Evolutionary conservation across 2,329 filamentous ascomycete genomes (phyloP).

Genomic region (Mycosphaerella sp.): DNA sequence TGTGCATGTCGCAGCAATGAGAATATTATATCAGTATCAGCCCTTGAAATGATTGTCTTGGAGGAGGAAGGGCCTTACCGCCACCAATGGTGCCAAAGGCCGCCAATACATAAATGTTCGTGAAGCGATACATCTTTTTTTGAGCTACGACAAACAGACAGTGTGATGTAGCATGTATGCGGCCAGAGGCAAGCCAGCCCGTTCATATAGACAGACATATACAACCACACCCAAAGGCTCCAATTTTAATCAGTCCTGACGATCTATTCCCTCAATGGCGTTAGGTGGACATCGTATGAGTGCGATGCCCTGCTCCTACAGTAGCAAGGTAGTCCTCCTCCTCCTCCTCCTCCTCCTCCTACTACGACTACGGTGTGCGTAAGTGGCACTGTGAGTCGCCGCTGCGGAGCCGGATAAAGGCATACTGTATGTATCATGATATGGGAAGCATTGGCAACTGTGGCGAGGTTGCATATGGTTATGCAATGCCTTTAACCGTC

Average conservation of each 20-base stretch:
- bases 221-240: no score
- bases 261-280: background rate
- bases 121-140: slow-evolving; percentile 25
- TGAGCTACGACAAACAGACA: background rate
- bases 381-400: background rate
- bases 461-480: no score
- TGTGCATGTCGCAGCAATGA: no score
- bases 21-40: no score
- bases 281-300: background rate
- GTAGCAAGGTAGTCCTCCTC: no score
- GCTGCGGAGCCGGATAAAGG: background rate
- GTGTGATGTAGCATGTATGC: no score
- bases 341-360: no score
- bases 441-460: no score
- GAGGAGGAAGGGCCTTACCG: slow-evolving; percentile 23
- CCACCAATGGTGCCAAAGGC: slow-evolving; percentile 57
- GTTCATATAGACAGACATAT: background rate
- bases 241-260: background rate
- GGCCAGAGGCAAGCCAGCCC: background rate
- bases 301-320: background rate
- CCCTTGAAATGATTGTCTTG: no score
- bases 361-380: background rate
- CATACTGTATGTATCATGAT: no score
- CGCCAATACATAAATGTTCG: slow-evolving; percentile 52
- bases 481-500: no score